Percentiles rank a stretch among this genome's conserved stretches.
phyloP scores from a whole-genome alignment of 2,329 filamentous ascomycete genomes.

The Penicillium psychrosexuale region DNA sequence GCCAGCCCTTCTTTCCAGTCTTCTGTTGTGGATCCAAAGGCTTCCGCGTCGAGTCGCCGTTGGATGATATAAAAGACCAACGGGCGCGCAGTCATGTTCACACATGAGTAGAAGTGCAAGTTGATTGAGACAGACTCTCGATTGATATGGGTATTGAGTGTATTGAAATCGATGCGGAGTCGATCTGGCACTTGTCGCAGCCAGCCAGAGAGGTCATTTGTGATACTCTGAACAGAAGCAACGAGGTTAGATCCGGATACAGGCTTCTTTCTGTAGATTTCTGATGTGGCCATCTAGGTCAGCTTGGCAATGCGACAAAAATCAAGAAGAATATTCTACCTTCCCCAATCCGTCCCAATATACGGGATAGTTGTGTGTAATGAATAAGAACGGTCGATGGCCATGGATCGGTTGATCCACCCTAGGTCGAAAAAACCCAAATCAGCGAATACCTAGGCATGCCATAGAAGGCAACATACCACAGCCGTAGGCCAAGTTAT shows the following conservation, averaged over 20 bases:
- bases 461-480: constrained; percentile 16
- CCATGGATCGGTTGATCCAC: constrained; percentile 32
- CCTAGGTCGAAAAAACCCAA: constrained; percentile 8
- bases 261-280: constrained; percentile 50
- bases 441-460: background rate
- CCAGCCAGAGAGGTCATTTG: constrained; percentile 51
- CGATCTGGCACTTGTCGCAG: constrained; percentile 48
- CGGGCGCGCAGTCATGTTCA: constrained; percentile 57
- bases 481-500: constrained; percentile 37
- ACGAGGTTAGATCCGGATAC: constrained; percentile 50
- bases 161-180: constrained; percentile 50
- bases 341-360: constrained; percentile 50
- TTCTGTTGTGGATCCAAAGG: constrained; percentile 32
- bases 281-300: constrained; percentile 18
- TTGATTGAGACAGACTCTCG: constrained; percentile 54
- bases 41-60: constrained; percentile 42
- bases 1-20: constrained; percentile 51
- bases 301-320: background rate
- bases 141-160: constrained; percentile 42
- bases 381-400: constrained; percentile 50
- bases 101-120: constrained; percentile 57
- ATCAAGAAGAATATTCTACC: constrained; percentile 14
- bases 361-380: constrained; percentile 54
- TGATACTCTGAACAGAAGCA: constrained; percentile 51
- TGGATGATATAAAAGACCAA: constrained; percentile 55